Base-by-base conservation (phyloP, 164 flowering plant species). In the Piper longum region DNA sequence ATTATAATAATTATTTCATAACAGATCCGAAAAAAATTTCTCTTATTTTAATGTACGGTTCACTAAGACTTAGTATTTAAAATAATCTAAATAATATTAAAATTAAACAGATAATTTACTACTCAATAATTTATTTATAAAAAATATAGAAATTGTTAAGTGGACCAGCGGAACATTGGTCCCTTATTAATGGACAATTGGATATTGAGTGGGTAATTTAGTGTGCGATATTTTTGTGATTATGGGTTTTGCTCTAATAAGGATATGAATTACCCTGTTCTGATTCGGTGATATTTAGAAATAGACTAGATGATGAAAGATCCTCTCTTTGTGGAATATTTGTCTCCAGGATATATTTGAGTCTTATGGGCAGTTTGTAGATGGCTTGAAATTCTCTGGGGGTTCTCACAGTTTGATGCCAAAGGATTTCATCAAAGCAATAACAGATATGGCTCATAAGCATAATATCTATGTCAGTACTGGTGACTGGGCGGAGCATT, bases 401-500 rank as follows among this genome's bases (percentile, higher is more conserved):
- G 98, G 95, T 17, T 87, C 92, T 4, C 71, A 85, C 45, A 85
- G 88, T 71, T 69, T 89, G 74, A 73, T 89, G 85, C 80, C 90
- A 5, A 84, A 78, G 69, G 56, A 65, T 4, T 83, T 74, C 58
- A 74, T 91, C 18, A 83, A 81, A 67, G 80, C 81, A 70, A 78
- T 86, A 51, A 86, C 83, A 13, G 82, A 82, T 43, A 74, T 84
- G 79, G 98, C 95, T n/a, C 98, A 85, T 68, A 79, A 74, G 64
- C 96, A 88, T 66, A 70, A 87, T 72, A 78, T 88, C 1, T 91
- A 91, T 76, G 96, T 91, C 7, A 91, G 92, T 60, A 85, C 91
- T 0, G 92, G 95, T 17, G 95, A 86, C 44, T 89, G 95, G 98
- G 92, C 92, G 16, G 92, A 91, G 41, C 87, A 87, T 26, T 26